Evolutionary conservation across 352 stramenopile species (phyloP).

Genomic region (Albugo laibachii): DNA sequence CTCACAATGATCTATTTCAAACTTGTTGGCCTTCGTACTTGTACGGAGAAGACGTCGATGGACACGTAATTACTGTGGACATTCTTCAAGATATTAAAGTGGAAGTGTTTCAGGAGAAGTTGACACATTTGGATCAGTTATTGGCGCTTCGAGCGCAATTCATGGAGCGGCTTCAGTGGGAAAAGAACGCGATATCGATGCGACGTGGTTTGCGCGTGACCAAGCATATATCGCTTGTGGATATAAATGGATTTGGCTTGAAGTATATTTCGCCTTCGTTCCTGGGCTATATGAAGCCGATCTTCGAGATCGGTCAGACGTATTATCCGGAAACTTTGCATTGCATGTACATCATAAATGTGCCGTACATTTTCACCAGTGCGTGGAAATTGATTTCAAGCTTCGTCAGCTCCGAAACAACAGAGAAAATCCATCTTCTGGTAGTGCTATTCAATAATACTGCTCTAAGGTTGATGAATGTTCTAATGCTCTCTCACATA

Average conservation of each 20-base stretch:
- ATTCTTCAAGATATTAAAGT: conserved; percentile 41
- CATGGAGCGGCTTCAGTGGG: conserved; percentile 64
- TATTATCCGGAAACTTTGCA: conserved; percentile 72
- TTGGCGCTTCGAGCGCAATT: conserved; percentile 47
- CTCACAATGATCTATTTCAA: conserved; percentile 34
- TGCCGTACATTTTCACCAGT: conserved; percentile 64
- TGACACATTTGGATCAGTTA: conserved; percentile 27
- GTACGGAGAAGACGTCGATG: conserved; percentile 51
- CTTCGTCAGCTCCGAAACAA: conserved; percentile 51
- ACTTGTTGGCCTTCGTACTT: conserved; percentile 40
- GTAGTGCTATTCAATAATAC: conserved; percentile 8
- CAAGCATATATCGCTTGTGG: conserved; percentile 70
- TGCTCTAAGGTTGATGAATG: background rate
- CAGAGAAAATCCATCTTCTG: conserved; percentile 71
- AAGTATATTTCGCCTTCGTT: conserved; percentile 38
- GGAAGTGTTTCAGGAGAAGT: conserved; percentile 36
- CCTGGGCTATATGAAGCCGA: conserved; percentile 23
- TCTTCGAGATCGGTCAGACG: conserved; percentile 55
- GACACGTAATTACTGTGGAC: conserved; percentile 49
- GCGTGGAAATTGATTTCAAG: conserved; percentile 58
- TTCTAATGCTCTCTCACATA: conserved; percentile 16
- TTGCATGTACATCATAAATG: conserved; percentile 61
- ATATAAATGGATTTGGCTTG: conserved; percentile 45
- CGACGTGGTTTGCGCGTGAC: conserved; percentile 39
- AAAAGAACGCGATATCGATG: conserved; percentile 48